Evolutionary conservation across 345 rosid genomes (phyloP).

Genomic region (Linum usitatissimum): DNA sequence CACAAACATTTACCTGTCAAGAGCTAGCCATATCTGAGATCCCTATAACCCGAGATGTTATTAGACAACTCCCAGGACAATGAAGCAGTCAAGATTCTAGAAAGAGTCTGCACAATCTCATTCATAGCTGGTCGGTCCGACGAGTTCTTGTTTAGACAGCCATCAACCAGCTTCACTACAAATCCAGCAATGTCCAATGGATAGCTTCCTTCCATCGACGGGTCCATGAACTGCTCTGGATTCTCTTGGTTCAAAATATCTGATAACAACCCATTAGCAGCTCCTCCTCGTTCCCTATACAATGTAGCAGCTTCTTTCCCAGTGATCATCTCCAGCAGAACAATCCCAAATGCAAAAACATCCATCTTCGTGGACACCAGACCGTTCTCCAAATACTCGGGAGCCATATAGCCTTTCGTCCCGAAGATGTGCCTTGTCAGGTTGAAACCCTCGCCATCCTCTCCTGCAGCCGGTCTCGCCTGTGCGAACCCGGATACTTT

Average conservation of each 20-base stretch:
- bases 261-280: slow-evolving; percentile 14
- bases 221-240: slow-evolving; percentile 28
- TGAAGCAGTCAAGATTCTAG: slow-evolving; percentile 35
- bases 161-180: slow-evolving; percentile 32
- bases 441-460: slow-evolving; percentile 36
- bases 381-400: slow-evolving; percentile 75
- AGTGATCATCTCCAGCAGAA: slow-evolving; percentile 48
- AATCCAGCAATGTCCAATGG: slow-evolving; percentile 32
- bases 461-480: slow-evolving; percentile 34
- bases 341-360: slow-evolving; percentile 71
- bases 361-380: slow-evolving; percentile 66
- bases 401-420: slow-evolving; percentile 75
- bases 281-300: slow-evolving; percentile 21
- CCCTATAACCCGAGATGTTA: background rate
- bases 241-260: slow-evolving; percentile 20
- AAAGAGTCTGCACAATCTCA: slow-evolving; percentile 39
- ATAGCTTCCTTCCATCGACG: slow-evolving; percentile 30
- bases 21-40: background rate
- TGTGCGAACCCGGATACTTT: slow-evolving; percentile 44
- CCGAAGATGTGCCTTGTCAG: slow-evolving; percentile 80
- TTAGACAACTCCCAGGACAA: slow-evolving; percentile 23
- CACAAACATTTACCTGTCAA: background rate
- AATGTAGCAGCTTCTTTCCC: slow-evolving; percentile 48
- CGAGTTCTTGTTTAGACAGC: slow-evolving; percentile 53
- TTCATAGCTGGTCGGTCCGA: slow-evolving; percentile 58